phyloP scores from a whole-genome alignment of 2,329 filamentous ascomycete genomes.

The Rhynchosporium graminicola region DNA sequence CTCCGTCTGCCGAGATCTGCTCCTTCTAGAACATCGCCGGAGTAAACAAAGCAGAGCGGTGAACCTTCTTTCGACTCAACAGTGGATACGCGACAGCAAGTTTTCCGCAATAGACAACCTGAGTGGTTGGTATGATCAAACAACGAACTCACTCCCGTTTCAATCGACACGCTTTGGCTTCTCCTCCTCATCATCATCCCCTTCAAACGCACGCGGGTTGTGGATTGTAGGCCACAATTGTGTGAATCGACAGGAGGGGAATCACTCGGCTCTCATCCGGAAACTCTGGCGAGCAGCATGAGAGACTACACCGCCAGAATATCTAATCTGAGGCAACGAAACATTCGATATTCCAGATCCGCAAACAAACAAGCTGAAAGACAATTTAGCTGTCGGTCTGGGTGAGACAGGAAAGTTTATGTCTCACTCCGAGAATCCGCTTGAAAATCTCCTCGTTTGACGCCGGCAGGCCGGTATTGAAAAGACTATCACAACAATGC shows the following conservation, averaged over 20 bases:
- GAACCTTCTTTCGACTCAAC: conserved; percentile 28
- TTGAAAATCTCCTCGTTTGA: conserved; percentile 2
- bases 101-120: conserved; percentile 24
- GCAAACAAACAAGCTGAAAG: conserved; percentile 7
- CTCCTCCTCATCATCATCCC: conserved; percentile 2
- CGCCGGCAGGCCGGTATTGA: conserved; percentile 4
- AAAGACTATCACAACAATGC: conserved; percentile 1
- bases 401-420: conserved; percentile 15
- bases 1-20: conserved; percentile 7
- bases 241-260: neutral
- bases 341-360: conserved; percentile 1
- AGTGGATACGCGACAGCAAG: conserved; percentile 19
- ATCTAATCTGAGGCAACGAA: neutral
- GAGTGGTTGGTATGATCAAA: conserved; percentile 30
- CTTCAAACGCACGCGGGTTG: conserved; percentile 13
- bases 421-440: neutral
- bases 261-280: conserved; percentile 10
- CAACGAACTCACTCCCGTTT: conserved; percentile 1
- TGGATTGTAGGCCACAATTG: neutral
- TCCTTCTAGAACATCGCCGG: conserved; percentile 17
- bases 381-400: conserved; percentile 13
- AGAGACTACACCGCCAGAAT: conserved; percentile 11
- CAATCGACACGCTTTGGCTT: neutral
- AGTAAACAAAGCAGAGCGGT: conserved; percentile 24
- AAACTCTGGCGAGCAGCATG: conserved; percentile 17